Evolutionary conservation across 2,329 filamentous ascomycete genomes (phyloP).

Genomic region (Microascus cirrosus): DNA sequence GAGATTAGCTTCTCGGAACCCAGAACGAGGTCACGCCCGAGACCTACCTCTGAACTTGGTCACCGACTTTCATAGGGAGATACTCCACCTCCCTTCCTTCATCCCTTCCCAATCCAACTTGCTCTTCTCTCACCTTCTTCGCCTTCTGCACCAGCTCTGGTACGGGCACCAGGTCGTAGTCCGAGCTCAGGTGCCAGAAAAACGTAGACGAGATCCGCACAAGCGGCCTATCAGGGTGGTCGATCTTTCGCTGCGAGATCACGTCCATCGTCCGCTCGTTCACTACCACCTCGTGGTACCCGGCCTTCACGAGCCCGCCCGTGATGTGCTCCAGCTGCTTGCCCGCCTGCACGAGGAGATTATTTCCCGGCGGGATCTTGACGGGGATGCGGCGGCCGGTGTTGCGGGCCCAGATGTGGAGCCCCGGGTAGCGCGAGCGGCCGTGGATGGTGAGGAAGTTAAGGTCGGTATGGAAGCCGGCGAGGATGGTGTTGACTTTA

Average conservation of each 20-base stretch:
- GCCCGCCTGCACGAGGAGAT: conserved; percentile 50
- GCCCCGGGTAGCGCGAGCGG: conserved; percentile 48
- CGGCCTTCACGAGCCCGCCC: conserved; percentile 49
- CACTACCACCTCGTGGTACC: conserved; percentile 51
- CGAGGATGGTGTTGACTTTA: conserved; percentile 43
- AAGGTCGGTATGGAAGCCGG: conserved; percentile 53
- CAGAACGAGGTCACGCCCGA: background rate
- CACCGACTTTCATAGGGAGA: conserved; percentile 43
- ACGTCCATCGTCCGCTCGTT: conserved; percentile 38
- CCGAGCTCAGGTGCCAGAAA: conserved; percentile 49
- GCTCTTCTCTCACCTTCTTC: conserved; percentile 28
- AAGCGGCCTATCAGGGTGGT: conserved; percentile 36
- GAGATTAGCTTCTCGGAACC: background rate
- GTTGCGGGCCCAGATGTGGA: conserved; percentile 54
- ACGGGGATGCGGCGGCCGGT: conserved; percentile 47
- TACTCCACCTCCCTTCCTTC: conserved; percentile 41
- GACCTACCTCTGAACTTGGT: conserved; percentile 39
- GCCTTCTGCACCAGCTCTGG: conserved; percentile 34
- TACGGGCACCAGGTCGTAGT: conserved; percentile 42
- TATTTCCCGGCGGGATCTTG: conserved; percentile 44
- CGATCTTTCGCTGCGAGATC: conserved; percentile 27
- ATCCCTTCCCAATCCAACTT: conserved; percentile 36
- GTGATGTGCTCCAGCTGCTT: conserved; percentile 54
- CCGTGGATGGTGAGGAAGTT: conserved; percentile 57
- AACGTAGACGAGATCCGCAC: conserved; percentile 49